phyloP scores from a whole-genome alignment of 352 stramenopile species.

The Pythium apleroticum region DNA sequence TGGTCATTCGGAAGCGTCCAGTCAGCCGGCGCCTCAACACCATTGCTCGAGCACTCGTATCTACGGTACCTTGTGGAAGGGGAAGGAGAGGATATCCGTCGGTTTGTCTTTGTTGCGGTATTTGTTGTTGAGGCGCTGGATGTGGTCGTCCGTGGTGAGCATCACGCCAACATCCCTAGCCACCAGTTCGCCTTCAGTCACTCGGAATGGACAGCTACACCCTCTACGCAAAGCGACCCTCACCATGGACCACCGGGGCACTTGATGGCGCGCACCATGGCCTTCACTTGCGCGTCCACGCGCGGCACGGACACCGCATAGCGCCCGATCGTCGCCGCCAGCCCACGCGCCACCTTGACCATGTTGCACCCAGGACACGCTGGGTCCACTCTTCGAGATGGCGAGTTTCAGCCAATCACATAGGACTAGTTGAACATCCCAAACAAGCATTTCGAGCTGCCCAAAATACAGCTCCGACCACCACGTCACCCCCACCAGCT shows the following conservation, averaged over 20 bases:
- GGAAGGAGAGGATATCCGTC: constrained; percentile 84
- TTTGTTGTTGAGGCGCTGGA: constrained; percentile 70
- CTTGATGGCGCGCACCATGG: constrained; percentile 67
- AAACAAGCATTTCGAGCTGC: neutral
- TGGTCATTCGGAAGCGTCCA: constrained; percentile 17
- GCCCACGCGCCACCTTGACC: constrained; percentile 59
- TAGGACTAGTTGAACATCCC: neutral
- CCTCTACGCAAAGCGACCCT: neutral
- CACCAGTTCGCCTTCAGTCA: neutral
- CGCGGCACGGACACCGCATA: constrained; percentile 40
- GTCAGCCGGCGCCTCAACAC: neutral
- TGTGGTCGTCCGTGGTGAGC: constrained; percentile 76
- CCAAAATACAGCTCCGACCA: neutral
- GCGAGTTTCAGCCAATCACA: constrained; percentile 10
- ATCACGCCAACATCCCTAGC: constrained; percentile 75
- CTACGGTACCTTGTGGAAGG: constrained; percentile 67
- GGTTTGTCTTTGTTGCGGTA: constrained; percentile 78
- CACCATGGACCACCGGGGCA: constrained; percentile 65
- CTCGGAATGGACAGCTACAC: neutral
- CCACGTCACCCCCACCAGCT: neutral
- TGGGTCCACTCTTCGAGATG: neutral
- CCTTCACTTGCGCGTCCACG: constrained; percentile 61
- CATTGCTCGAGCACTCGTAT: neutral
- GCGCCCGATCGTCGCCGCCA: constrained; percentile 40
- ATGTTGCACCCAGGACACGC: constrained; percentile 28